phyloP scores from a whole-genome alignment of 345 rosid species.

The Eucalyptus regnans region DNA sequence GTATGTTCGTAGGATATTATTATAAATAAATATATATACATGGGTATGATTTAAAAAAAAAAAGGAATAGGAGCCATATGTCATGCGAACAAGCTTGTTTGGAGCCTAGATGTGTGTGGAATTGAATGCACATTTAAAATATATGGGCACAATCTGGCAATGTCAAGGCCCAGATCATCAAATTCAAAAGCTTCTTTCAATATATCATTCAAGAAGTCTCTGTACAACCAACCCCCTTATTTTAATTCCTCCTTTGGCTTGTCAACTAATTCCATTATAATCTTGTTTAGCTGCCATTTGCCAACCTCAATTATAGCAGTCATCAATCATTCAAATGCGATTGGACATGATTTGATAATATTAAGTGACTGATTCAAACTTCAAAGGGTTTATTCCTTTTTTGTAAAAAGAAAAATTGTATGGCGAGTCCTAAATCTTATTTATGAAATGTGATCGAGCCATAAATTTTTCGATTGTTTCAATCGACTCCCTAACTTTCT shows the following conservation, averaged over 20 bases:
- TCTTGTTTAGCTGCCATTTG: background rate
- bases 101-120: background rate
- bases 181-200: background rate
- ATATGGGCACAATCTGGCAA: background rate
- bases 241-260: background rate
- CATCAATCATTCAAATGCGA: background rate
- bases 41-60: background rate
- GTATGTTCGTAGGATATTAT: background rate
- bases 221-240: background rate
- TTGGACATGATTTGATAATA: background rate
- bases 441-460: background rate
- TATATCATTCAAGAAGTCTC: background rate
- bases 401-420: background rate
- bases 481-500: background rate
- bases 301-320: background rate
- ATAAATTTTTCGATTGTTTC: background rate
- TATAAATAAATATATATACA: background rate
- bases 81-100: background rate
- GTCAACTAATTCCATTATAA: background rate
- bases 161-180: background rate
- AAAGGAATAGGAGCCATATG: background rate
- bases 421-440: background rate
- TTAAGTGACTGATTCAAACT: background rate
- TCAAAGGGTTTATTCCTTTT: background rate
- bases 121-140: background rate